phyloP scores from a whole-genome alignment of 306 rosid species.

The Casuarina cunninghamiana region DNA sequence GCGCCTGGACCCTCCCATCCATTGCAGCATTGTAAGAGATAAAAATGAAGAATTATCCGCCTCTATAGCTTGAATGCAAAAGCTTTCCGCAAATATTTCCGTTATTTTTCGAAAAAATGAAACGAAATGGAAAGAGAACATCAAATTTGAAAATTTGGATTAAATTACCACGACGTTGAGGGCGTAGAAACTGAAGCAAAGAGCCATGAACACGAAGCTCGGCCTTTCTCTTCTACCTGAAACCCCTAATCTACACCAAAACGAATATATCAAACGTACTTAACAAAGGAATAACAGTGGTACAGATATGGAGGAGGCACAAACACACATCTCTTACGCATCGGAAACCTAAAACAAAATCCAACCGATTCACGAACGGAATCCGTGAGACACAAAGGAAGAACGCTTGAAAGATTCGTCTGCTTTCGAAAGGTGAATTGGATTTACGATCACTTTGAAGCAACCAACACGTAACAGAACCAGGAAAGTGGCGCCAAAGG shows the following conservation, averaged over 20 bases:
- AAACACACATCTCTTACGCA: neutral
- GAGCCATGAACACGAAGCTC: neutral
- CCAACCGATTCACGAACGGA: neutral
- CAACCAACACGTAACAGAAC: too few relatives aligned
- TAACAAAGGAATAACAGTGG: neutral
- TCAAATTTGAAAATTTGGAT: neutral
- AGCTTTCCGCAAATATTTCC: neutral
- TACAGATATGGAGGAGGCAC: neutral
- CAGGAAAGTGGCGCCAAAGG: too few relatives aligned
- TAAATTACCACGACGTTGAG: neutral
- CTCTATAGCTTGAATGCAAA: too few relatives aligned
- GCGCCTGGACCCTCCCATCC: conserved; percentile 99
- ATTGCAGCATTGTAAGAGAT: conserved; percentile 67
- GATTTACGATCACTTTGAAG: neutral
- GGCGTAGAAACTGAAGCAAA: neutral
- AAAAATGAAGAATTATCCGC: too few relatives aligned
- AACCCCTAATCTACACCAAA: neutral
- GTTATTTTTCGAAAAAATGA: neutral
- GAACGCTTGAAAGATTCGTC: neutral
- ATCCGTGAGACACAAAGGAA: neutral
- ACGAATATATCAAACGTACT: neutral
- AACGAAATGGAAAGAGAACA: neutral
- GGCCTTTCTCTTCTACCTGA: neutral
- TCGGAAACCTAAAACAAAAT: neutral
- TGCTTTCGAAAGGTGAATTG: neutral